A percentile compares a stretch with the other conserved stretches of the same genome.
These are phyloP conservation scores for Pythium sukuiense DNA, from an alignment of 352 stramenopile genomes.

Conservation along the genomic window DNA sequence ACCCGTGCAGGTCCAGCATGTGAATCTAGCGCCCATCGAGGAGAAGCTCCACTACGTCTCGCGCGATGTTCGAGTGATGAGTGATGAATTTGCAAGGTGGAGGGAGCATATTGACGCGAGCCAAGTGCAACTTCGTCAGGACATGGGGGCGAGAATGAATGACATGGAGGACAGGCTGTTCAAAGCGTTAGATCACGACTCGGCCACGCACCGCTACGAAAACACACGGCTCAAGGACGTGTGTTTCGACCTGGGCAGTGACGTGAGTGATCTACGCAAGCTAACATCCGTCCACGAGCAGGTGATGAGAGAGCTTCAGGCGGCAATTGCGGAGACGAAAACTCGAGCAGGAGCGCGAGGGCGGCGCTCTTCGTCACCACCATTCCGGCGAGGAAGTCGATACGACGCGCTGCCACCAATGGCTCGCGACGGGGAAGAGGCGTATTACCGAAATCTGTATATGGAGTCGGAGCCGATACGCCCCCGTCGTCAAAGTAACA, in stretches of 20 bases:
- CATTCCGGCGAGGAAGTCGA: background rate
- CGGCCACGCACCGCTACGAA: constrained; percentile 38
- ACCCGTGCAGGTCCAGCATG: background rate
- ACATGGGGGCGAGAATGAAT: constrained; percentile 30
- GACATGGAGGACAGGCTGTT: constrained; percentile 47
- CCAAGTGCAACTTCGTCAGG: constrained; percentile 30
- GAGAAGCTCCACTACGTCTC: constrained; percentile 23
- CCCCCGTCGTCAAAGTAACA: constrained; percentile 2
- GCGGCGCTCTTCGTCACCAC: background rate
- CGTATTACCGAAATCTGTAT: background rate
- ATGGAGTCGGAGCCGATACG: background rate
- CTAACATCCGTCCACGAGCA: background rate
- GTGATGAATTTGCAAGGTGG: constrained; percentile 36
- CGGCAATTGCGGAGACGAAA: background rate
- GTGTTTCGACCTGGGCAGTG: constrained; percentile 42
- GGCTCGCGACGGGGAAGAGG: constrained; percentile 3
- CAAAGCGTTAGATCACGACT: constrained; percentile 41
- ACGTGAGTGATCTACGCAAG: constrained; percentile 34
- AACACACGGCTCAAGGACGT: constrained; percentile 54
- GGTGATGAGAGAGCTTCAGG: constrained; percentile 12
- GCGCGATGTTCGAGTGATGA: constrained; percentile 23
- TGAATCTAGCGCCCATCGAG: constrained; percentile 25
- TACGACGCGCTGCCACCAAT: background rate
- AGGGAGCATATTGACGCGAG: constrained; percentile 28
- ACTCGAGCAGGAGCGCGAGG: background rate